Evolutionary conservation across 2,329 filamentous ascomycete genomes (phyloP), one percentile per base, ranked within the genome.

Genomic region (Hymenotorrendiella dingleyae): DNA sequence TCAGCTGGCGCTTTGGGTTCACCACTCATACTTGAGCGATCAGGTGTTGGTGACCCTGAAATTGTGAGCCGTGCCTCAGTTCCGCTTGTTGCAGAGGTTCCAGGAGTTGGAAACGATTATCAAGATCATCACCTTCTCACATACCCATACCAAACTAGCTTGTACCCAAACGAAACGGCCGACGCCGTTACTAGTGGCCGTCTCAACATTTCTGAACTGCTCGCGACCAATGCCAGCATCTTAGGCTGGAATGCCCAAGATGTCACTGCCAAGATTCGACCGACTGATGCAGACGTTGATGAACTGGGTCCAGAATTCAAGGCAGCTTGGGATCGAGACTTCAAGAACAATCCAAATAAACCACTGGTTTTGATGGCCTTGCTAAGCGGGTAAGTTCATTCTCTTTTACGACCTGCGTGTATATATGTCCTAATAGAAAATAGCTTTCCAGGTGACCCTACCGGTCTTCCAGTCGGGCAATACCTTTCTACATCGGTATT

Each of bases 201-300:
- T 0, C 54, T 65, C 1, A 63, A 70, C 19, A 61, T 68, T 28
- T 1, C 21, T 19, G 16, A 42, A 14, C 64, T 21, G 67, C 69
- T 6, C 64, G 73, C 37, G 58, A 68, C 12, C 4, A 42, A 42
- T 35, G 30, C 29, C n/a, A 21, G 14, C 9, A 55, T 72, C 2
- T 57, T 80, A 1, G 73, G 74, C 4, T 78, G 73, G 69, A 80
- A 80, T 21, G 30, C 42, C 14, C 22, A 24, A 21, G 77, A 80
- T 45, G 62, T 71, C 62, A 64, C 1, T 65, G 65, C 40, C 2
- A 80, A 80, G 53, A 55, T 80, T 21, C 68, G 78, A 1, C 74
- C 75, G 0, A 70, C 70, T 0, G 69, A 75, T 0, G 67, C 74
- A 5, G 75, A 80, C 33, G 67, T 76, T 7, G 64, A 63, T 8